A percentile compares a stretch with the other conserved stretches of the same genome.
Evolutionary conservation across 192 early-diverging fungal species (phyloP).

Genomic region (Cetraspora pellucida): DNA sequence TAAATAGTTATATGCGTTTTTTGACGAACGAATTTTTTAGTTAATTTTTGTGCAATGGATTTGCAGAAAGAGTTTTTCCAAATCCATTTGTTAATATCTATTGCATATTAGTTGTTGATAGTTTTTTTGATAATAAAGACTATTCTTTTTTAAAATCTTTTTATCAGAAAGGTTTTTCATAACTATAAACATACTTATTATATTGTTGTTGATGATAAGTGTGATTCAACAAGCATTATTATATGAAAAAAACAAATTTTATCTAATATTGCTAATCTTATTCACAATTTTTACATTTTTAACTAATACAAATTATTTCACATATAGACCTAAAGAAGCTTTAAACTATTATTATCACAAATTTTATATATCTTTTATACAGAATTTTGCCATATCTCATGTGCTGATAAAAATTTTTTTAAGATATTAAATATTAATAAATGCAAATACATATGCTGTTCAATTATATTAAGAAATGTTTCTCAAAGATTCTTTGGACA

Average conservation of each 20-base stretch:
- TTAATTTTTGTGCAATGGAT: no score
- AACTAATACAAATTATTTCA: not conserved
- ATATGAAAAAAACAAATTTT: not conserved
- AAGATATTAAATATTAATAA: not conserved
- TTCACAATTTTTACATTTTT: not conserved
- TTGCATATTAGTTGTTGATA: not conserved
- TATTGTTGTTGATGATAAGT: not conserved
- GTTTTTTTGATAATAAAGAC: not conserved
- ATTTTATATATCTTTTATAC: not conserved
- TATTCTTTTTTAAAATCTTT: constrained; percentile 20
- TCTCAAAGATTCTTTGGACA: not conserved
- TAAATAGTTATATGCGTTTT: no score
- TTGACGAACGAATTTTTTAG: no score
- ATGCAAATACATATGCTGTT: not conserved
- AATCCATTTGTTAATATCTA: not conserved
- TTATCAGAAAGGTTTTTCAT: not conserved
- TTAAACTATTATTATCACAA: not conserved
- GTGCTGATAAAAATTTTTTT: not conserved
- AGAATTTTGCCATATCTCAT: not conserved
- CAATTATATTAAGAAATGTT: not conserved
- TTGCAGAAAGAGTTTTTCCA: no score
- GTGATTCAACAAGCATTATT: not conserved
- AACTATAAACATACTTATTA: not conserved
- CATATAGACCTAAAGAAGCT: not conserved
- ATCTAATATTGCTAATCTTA: not conserved